These are phyloP conservation scores for Opeltia flavorubescens DNA, from an alignment of 495 filamentous ascomycete species.

Conservation along the genomic window DNA sequence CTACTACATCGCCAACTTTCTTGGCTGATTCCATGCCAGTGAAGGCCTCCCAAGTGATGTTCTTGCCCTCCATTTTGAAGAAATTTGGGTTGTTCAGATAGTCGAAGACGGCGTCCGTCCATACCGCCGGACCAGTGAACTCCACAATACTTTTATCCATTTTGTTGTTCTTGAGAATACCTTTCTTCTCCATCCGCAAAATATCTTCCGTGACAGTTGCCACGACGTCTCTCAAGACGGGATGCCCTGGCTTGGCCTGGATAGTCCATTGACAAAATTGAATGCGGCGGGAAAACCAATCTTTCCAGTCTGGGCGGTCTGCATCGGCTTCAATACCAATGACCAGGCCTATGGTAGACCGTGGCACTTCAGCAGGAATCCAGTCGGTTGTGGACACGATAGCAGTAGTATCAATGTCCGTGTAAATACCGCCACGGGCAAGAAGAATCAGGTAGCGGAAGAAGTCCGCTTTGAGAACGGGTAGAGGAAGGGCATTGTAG, in stretches of 20 bases:
- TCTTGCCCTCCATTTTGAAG: slow-evolving; percentile 61
- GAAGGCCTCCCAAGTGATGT: slow-evolving; percentile 78
- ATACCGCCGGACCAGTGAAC: slow-evolving; percentile 87
- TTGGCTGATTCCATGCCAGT: slow-evolving; percentile 69
- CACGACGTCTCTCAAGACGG: slow-evolving; percentile 77
- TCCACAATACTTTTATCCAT: slow-evolving; percentile 78
- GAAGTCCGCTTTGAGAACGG: slow-evolving; percentile 92
- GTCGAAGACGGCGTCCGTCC: slow-evolving; percentile 84
- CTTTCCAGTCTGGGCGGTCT: slow-evolving; percentile 77
- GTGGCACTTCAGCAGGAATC: slow-evolving; percentile 67
- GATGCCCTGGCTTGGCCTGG: slow-evolving; percentile 87
- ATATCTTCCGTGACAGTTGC: slow-evolving; percentile 72
- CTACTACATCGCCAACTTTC: slow-evolving; percentile 86
- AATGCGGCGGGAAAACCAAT: slow-evolving; percentile 91
- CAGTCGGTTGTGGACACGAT: slow-evolving; percentile 72
- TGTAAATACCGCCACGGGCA: slow-evolving; percentile 88
- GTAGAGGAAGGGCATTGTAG: slow-evolving; percentile 68
- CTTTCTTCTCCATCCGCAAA: slow-evolving; percentile 56
- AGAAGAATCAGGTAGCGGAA: slow-evolving; percentile 94
- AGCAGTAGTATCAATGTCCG: slow-evolving; percentile 87
- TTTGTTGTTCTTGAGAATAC: slow-evolving; percentile 46
- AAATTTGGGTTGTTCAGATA: slow-evolving; percentile 89
- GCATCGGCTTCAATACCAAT: slow-evolving; percentile 95
- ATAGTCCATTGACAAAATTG: slow-evolving; percentile 99
- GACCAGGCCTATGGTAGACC: slow-evolving; percentile 64